Conservation (phyloP, 1,284 basidiomycete species). For the Trichosporon sp. region DNA sequence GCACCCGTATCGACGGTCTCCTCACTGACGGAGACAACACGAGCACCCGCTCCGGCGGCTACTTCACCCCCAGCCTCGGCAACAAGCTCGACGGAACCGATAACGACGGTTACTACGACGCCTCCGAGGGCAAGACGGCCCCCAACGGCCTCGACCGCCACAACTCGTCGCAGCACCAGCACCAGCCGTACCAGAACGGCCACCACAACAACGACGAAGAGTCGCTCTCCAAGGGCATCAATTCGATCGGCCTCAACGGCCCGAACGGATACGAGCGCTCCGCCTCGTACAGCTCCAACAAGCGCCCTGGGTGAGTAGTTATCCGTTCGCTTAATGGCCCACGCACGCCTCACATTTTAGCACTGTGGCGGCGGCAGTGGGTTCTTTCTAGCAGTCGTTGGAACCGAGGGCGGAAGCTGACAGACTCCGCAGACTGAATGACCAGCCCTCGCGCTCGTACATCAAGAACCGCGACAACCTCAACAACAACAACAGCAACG, state of each 20-base stretch:
- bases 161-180: constrained; percentile 7
- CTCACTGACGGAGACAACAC: not conserved
- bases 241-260: not conserved
- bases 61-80: constrained; percentile 5
- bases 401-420: not conserved
- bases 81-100: constrained; percentile 9
- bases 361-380: not conserved
- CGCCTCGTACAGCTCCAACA: not conserved
- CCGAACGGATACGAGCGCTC: constrained; percentile 3
- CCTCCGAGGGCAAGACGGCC: not conserved
- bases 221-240: not conserved
- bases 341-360: no score
- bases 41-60: not conserved
- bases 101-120: constrained; percentile 19
- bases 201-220: not conserved
- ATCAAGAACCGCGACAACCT: constrained; percentile 19
- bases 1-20: not conserved
- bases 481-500: not conserved
- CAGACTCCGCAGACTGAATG: constrained; percentile 8
- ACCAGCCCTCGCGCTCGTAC: constrained; percentile 42
- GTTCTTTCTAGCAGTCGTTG: no score
- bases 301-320: constrained; percentile 8
- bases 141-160: not conserved
- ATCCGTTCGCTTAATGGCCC: no score
- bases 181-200: constrained; percentile 6